Base-by-base conservation (phyloP, 257 asterid species). In the Plectranthus barbatus region DNA sequence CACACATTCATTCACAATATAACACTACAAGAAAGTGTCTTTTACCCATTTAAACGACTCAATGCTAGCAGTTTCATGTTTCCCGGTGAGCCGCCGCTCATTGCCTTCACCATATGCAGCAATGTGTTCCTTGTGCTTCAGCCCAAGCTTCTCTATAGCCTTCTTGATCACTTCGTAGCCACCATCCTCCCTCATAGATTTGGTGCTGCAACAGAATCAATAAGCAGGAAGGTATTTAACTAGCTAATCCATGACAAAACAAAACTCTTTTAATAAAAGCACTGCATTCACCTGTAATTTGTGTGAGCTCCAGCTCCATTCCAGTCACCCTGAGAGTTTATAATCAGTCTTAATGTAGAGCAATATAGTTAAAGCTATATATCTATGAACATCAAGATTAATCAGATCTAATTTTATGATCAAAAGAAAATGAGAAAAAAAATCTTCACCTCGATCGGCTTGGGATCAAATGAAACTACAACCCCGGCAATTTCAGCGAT, bases 251-350 rank as follows among this genome's bases (percentile, higher is more conserved):
- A 42, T 20, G 7, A 4, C 13, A 12, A 33, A 13, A 40, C 14
- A 37, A 0, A 4, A n/a, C 3, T 15, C n/a, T 10, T 14, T 9
- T 5, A 12, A 39, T 5, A 3, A 9, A 14, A 6, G 11, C 19
- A 11, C 9, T 46, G 8, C 1, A 1, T 34, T 31, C 60, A 90
- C 96, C 98, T 91, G 84, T 82, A 91, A 68, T 91, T 91, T 41
- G 85, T 63, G 75, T 91, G 98, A 24, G 98, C 98, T 62, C 98
- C 98, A 50, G 98, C 98, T 21, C 98, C 97, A 10, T 91, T 91
- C 97, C 97, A 91, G 62, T 92, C 94, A 7, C 98, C 98, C 96
- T 91, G 73, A 42, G 13, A 9, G 13, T 19, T 48, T 7, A 48
- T 26, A 26, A 15, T 4, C 17, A 42, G n/a, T 37, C 21, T 9